Evolutionary conservation across 345 rosid species (phyloP), one percentile per base, ranked within the genome.

Genomic region (Anastatica hierochuntica): DNA sequence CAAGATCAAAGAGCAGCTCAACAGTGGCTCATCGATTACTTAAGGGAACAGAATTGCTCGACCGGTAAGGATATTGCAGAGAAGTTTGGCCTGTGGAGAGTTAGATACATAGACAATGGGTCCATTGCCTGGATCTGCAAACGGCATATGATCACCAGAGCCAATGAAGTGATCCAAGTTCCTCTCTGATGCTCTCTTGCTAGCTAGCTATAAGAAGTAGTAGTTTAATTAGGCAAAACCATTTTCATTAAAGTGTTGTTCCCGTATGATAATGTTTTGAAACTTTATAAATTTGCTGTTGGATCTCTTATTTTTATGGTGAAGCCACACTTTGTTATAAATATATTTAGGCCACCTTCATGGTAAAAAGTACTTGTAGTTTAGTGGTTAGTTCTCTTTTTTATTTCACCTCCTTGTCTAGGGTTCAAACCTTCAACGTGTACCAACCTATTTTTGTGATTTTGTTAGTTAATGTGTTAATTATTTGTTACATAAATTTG

Each of bases 51-150:
- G 31, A 40, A 75, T 44, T 92, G 96, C 62, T 81, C 88, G 14
- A 69, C 83, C 1, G 98, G 98, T 27, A 83, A 40, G 67, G 98
- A 83, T 44, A 79, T 88, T 43, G 84, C 95, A 2, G 95, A 92
- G 70, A 88, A 92, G 73, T 92, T 92, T 49, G 95, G 94, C 53
- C 66, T 92, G 20, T 84, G 85, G 87, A 70, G 98, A 54, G 89
- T 84, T 36, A 71, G 98, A 70, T 88, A 90, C 73, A 77, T 68
- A 63, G 90, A 81, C 55, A 68, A 77, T 58, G 96, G 96, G 8
- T 87, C 90, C 26, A 76, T 88, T 35, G 95, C 95, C 33, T 92
- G 98, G 96, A 72, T 88, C 34, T 92, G 96, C 29, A 78, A 80
- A 53, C 73, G 98, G 77, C 98, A 85, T 71, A 66, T 79, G 82